Evolutionary conservation across 2,329 filamentous ascomycete species (phyloP).

Genomic region (Teratosphaeria viscida): DNA sequence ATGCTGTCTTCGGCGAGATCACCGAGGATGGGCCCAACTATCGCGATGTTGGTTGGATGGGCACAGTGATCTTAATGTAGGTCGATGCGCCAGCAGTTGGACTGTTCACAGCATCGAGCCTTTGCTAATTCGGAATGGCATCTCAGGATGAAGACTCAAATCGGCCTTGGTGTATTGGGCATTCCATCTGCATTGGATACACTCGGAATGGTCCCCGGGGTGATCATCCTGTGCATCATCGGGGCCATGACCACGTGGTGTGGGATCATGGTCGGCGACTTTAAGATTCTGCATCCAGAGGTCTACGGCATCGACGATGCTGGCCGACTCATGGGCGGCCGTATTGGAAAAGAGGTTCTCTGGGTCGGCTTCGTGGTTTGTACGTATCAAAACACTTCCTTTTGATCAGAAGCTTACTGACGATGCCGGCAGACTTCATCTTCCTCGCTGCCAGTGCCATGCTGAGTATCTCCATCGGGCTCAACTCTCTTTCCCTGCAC

Average conservation of each 20-base stretch:
- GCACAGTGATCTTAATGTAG: not conserved
- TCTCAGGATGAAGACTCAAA: conserved; percentile 29
- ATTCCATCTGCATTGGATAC: conserved; percentile 11
- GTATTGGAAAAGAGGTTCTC: conserved; percentile 36
- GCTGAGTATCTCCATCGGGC: conserved; percentile 45
- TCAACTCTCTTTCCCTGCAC: conserved; percentile 50
- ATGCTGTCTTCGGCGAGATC: not conserved
- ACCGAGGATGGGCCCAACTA: conserved; percentile 1
- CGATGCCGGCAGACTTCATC: conserved; percentile 48
- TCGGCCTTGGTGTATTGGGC: conserved; percentile 27
- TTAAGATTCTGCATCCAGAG: conserved; percentile 44
- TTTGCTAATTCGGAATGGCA: conserved; percentile 31
- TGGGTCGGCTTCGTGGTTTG: not conserved
- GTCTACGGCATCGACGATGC: conserved; percentile 49
- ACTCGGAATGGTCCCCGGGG: conserved; percentile 9
- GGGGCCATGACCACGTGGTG: conserved; percentile 23
- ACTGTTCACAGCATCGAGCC: not conserved
- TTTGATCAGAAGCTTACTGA: conserved; percentile 23
- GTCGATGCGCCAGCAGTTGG: not conserved
- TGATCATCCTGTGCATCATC: conserved; percentile 9
- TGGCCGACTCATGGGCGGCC: conserved; percentile 43
- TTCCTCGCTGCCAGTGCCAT: conserved; percentile 47
- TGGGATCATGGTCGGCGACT: conserved; percentile 37
- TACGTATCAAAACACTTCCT: conserved; percentile 24
- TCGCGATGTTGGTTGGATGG: not conserved